Evolutionary conservation across 2,329 filamentous ascomycete species (phyloP).

Genomic region (Celoporthe dispersa): DNA sequence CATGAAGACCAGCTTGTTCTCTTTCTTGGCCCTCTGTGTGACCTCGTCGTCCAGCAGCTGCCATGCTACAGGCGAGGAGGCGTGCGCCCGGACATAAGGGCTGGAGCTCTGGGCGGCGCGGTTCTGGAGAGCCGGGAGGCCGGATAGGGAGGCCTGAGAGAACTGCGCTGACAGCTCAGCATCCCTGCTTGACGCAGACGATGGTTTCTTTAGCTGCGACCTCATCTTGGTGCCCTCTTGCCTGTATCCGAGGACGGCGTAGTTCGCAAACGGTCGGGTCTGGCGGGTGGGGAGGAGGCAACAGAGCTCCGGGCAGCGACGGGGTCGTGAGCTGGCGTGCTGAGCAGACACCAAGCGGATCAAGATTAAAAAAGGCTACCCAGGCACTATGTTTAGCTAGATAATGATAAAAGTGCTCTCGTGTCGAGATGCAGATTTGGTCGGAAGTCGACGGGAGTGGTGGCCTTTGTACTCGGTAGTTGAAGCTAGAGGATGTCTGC

Average conservation of each 20-base stretch:
- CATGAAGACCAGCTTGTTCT: constrained; percentile 89
- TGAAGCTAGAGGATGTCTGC: not conserved
- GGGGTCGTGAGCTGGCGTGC: constrained; percentile 8
- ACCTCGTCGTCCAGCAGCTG: constrained; percentile 83
- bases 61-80: constrained; percentile 86
- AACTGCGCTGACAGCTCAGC: constrained; percentile 30
- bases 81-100: constrained; percentile 71
- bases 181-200: constrained; percentile 23
- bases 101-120: constrained; percentile 48
- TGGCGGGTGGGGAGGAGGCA: not conserved
- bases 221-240: constrained; percentile 39
- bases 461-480: not conserved
- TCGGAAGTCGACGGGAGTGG: not conserved
- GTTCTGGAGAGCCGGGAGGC: constrained; percentile 40
- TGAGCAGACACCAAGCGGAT: constrained; percentile 5
- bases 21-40: constrained; percentile 73
- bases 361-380: not conserved
- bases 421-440: not conserved
- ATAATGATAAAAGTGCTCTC: not conserved
- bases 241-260: not conserved
- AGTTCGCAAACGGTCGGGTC: constrained; percentile 4
- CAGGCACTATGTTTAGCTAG: not conserved
- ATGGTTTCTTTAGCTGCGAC: constrained; percentile 38
- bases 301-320: not conserved
- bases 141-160: constrained; percentile 24